Evolutionary conservation across 306 rosid genomes (phyloP), one percentile per base, ranked within the genome.

Genomic region (Cucurbita pepo): DNA sequence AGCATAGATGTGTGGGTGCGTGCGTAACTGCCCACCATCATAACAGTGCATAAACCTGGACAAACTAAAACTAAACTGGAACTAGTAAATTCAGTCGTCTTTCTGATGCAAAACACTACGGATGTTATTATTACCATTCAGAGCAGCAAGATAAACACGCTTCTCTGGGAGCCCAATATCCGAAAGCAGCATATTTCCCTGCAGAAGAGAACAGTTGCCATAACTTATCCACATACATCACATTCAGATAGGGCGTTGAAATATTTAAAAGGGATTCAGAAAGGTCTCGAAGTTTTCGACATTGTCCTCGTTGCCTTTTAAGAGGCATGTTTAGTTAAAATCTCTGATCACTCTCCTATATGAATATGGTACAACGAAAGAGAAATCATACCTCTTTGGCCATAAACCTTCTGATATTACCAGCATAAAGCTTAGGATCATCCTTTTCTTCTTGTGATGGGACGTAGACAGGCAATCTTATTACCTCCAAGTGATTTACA

Each of bases 91-190:
- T 91, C 99, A 91, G 74, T 88, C 95, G 85, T 91, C 96, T 91
- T 95, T 95, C 92, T 80, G 99, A 91, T 85, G 97, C 96, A 95
- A 86, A 86, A 86, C 96, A 87, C 85, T 83, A 91, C 88, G 96
- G 89, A 80, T 89, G 88, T 90, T 79, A 87, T 86, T 95, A 91
- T 89, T 95, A 95, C 99, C 99, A 84, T 91, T 89, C 85, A 95
- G 96, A 76, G 97, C 95, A 77, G 95, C 91, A 76, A 82, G 99
- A 79, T 91, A 95, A 7, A 88, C 76, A 81, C 99, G 86, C 84
- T 95, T 95, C 83, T 95, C 99, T 7, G 96, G 83, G 57, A 95
- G 95, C 77, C 99, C 97, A 40, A 95, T 85, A 77, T 91, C 96
- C 2, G 97, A 83, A 69, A 81, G 85, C 72, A 62, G 77, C 92